A percentile compares a stretch with the other conserved stretches of the same genome.
Evolutionary conservation across 345 rosid genomes (phyloP).

Genomic region (Microcos paniculata): DNA sequence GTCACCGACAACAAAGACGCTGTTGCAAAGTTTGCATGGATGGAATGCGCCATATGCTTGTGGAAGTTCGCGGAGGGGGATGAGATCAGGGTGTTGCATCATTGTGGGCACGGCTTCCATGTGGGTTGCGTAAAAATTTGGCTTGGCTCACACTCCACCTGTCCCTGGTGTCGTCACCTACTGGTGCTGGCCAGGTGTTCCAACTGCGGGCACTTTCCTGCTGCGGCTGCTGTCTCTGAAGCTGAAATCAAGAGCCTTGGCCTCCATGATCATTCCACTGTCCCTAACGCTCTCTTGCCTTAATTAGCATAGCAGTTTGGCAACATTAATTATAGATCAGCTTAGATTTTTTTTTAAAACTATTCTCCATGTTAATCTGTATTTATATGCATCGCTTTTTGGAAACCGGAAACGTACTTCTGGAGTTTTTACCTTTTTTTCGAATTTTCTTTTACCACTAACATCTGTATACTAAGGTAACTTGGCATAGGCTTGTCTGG

Average conservation of each 20-base stretch:
- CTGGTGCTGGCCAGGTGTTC: slow-evolving; percentile 38
- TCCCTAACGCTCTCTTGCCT: slow-evolving; percentile 30
- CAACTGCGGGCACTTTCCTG: slow-evolving; percentile 38
- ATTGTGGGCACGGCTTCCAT: slow-evolving; percentile 63
- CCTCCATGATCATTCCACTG: slow-evolving; percentile 12
- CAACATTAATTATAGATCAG: background rate
- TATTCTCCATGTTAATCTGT: background rate
- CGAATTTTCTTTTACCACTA: no score
- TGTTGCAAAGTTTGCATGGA: slow-evolving; percentile 14
- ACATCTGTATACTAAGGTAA: no score
- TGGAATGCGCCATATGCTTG: slow-evolving; percentile 62
- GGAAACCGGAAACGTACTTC: no score
- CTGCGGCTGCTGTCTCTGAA: background rate
- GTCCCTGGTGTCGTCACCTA: slow-evolving; percentile 73
- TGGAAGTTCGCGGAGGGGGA: slow-evolving; percentile 51
- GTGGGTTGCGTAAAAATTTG: slow-evolving; percentile 63
- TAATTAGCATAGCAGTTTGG: slow-evolving; percentile 15
- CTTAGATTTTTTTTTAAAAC: background rate
- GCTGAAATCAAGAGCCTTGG: slow-evolving; percentile 21
- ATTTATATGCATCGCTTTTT: background rate
- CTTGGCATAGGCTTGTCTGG: no score
- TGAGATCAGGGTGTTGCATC: slow-evolving; percentile 57
- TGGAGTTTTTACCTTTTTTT: no score
- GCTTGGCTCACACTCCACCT: slow-evolving; percentile 54
- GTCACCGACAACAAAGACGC: slow-evolving; percentile 41